A percentile compares a stretch with the other conserved stretches of the same genome.
These are phyloP conservation scores for Alliaria petiolata DNA, from an alignment of 345 rosid genomes.

Conservation along the genomic window DNA sequence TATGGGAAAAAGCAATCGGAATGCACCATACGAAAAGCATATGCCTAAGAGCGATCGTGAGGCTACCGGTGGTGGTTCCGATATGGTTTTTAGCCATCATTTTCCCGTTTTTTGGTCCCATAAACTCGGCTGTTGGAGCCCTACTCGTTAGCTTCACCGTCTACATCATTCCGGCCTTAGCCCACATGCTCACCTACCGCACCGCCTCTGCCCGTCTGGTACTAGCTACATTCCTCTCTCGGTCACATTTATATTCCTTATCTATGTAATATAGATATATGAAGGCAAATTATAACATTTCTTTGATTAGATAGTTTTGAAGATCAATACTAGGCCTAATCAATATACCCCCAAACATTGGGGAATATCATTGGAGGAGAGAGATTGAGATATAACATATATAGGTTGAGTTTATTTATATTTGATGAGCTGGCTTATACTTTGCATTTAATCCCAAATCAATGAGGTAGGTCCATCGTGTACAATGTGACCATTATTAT, in stretches of 20 bases:
- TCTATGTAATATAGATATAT: background rate
- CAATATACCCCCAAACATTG: background rate
- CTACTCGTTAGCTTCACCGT: conserved; percentile 97
- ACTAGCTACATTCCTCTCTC: conserved; percentile 5
- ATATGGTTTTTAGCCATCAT: conserved; percentile 96
- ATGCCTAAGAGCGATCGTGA: conserved; percentile 74
- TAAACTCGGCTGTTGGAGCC: conserved; percentile 97
- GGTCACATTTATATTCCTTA: background rate
- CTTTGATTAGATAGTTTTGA: background rate
- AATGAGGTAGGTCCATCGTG: conserved; percentile 24
- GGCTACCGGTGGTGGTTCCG: conserved; percentile 91
- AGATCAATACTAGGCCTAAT: too few species aligned
- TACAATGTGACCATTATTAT: background rate
- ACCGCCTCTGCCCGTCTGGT: conserved; percentile 97
- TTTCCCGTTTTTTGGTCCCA: conserved; percentile 96
- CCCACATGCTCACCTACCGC: conserved; percentile 95
- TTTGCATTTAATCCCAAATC: conserved; percentile 9
- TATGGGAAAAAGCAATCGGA: conserved; percentile 96
- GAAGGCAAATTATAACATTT: background rate
- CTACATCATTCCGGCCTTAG: conserved; percentile 84
- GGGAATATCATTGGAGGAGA: background rate
- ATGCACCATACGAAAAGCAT: conserved; percentile 91
- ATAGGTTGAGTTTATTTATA: background rate
- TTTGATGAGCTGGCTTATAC: conserved; percentile 23
- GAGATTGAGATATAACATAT: background rate